Conservation (phyloP, 257 asterid genomes). For the Gentiana straminea region DNA sequence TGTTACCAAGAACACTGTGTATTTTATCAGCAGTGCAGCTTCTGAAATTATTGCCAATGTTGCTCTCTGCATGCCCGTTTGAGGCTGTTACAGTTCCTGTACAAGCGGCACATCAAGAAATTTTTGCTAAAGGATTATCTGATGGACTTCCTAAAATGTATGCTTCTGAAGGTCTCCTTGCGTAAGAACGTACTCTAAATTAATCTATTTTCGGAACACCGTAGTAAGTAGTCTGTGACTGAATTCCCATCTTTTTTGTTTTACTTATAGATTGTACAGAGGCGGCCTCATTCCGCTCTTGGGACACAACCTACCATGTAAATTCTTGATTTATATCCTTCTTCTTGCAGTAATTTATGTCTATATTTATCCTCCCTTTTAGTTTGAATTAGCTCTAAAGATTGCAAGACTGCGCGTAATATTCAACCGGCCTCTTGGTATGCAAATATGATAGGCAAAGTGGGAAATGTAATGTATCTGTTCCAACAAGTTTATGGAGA, state of each 20-base stretch:
- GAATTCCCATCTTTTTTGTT: too few relatives aligned
- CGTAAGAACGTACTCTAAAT: too few relatives aligned
- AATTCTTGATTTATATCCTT: constrained; percentile 7
- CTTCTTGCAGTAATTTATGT: too few relatives aligned
- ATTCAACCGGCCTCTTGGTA: too few relatives aligned
- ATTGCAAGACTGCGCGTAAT: too few relatives aligned
- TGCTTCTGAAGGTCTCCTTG: constrained; percentile 29
- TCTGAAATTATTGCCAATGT: constrained; percentile 35
- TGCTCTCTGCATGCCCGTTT: constrained; percentile 26
- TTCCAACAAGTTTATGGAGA: too few relatives aligned
- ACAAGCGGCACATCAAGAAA: constrained; percentile 24
- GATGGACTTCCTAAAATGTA: constrained; percentile 39
- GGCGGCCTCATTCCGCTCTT: constrained; percentile 38
- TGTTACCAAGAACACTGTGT: constrained; percentile 21
- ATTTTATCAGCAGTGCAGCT: constrained; percentile 29
- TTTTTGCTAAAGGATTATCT: constrained; percentile 27
- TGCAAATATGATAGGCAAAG: too few relatives aligned
- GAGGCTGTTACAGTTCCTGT: constrained; percentile 40
- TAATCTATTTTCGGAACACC: too few relatives aligned
- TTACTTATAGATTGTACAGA: constrained; percentile 29
- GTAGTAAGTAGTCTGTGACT: too few relatives aligned
- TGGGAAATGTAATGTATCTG: too few relatives aligned
- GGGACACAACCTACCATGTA: constrained; percentile 44
- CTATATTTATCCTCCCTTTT: too few relatives aligned
- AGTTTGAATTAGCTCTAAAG: too few relatives aligned